phyloP scores from a whole-genome alignment of 352 stramenopile species.

The Globisporangium megalacanthum region DNA sequence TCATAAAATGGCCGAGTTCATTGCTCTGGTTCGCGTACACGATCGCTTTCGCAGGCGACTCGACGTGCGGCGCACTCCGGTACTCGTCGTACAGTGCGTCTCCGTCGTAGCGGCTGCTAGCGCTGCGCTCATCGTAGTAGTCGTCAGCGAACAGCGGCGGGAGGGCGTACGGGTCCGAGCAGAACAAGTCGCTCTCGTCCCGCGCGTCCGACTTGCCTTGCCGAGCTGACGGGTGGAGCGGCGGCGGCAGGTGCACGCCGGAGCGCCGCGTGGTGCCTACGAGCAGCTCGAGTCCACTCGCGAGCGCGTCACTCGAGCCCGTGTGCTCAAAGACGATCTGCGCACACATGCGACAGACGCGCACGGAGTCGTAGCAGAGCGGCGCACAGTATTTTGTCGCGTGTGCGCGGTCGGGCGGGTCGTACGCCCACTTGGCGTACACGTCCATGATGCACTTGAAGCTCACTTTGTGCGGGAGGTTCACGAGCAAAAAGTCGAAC shows the following conservation, averaged over 20 bases:
- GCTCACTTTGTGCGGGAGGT: slow-evolving; percentile 62
- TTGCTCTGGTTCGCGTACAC: slow-evolving; percentile 49
- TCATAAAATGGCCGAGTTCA: slow-evolving; percentile 45
- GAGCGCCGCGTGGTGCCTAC: not conserved
- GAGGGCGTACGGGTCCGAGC: slow-evolving; percentile 56
- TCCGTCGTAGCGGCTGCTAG: slow-evolving; percentile 5
- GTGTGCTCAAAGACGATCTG: slow-evolving; percentile 59
- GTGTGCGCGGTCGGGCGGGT: slow-evolving; percentile 32
- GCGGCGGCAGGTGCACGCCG: too few species aligned
- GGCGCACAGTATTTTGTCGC: slow-evolving; percentile 52
- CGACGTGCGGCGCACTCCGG: slow-evolving; percentile 11
- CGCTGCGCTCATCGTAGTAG: slow-evolving; percentile 13
- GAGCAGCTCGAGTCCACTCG: not conserved
- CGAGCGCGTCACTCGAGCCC: not conserved
- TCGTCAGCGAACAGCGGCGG: slow-evolving; percentile 63
- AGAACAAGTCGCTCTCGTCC: slow-evolving; percentile 20
- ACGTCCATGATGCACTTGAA: slow-evolving; percentile 80
- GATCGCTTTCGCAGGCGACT: slow-evolving; percentile 52
- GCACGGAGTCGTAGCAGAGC: slow-evolving; percentile 67
- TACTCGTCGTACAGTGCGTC: slow-evolving; percentile 11
- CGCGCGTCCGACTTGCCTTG: slow-evolving; percentile 8
- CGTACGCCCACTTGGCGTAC: slow-evolving; percentile 51
- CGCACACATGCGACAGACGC: slow-evolving; percentile 68
- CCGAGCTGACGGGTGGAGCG: not conserved
- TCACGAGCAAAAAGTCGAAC: slow-evolving; percentile 44